phyloP scores from a whole-genome alignment of 2,329 filamentous ascomycete genomes.

The Fusarium burgessii region DNA sequence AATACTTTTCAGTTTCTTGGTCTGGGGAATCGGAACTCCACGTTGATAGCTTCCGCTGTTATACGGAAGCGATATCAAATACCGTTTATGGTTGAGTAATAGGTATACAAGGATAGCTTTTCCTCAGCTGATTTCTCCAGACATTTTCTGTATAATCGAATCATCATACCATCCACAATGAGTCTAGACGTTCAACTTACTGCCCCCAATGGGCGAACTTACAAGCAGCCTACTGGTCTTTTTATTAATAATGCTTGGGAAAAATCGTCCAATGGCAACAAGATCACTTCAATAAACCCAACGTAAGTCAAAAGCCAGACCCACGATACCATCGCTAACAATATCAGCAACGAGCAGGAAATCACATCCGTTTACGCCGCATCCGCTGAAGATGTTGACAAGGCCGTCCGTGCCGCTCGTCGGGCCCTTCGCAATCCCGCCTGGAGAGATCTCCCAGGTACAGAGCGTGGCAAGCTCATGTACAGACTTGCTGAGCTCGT shows the following conservation, averaged over 20 bases:
- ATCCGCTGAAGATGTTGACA: slow-evolving; percentile 49
- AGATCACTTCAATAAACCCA: slow-evolving; percentile 70
- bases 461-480: slow-evolving; percentile 77
- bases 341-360: slow-evolving; percentile 47
- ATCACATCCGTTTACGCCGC: slow-evolving; percentile 51
- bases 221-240: slow-evolving; percentile 74
- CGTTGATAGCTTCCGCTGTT: background rate
- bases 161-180: slow-evolving; percentile 25
- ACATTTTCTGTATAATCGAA: background rate
- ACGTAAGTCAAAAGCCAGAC: slow-evolving; percentile 40
- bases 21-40: background rate
- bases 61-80: background rate
- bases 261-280: slow-evolving; percentile 66
- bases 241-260: slow-evolving; percentile 86
- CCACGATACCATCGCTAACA: background rate
- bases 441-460: slow-evolving; percentile 76
- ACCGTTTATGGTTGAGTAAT: background rate
- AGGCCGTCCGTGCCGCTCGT: slow-evolving; percentile 62
- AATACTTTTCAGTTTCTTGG: slow-evolving; percentile 12
- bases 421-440: slow-evolving; percentile 74
- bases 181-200: slow-evolving; percentile 47
- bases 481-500: slow-evolving; percentile 78
- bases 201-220: slow-evolving; percentile 72
- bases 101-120: slow-evolving; percentile 21
- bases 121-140: slow-evolving; percentile 15